Evolutionary conservation across 768 basidiomycete genomes (phyloP).

Genomic region (Leccinellum rugosiceps): DNA sequence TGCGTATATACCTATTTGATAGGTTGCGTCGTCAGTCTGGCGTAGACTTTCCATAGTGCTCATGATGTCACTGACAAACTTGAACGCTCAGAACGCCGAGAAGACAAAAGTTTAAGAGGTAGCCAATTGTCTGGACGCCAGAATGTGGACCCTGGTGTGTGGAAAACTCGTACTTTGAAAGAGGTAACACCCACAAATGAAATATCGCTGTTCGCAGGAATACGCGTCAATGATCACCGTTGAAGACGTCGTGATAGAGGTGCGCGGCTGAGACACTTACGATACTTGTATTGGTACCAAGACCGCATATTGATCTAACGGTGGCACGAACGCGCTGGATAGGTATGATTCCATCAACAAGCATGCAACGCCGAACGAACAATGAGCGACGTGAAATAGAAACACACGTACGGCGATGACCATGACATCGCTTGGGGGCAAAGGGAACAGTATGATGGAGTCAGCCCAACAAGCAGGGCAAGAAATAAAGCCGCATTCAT

Average conservation of each 20-base stretch:
- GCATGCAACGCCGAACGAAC: not conserved
- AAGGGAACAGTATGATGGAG: too few relatives aligned
- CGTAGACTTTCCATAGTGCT: not conserved
- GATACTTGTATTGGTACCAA: slow-evolving; percentile 5
- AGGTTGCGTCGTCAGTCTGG: not conserved
- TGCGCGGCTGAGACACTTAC: not conserved
- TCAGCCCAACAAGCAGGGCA: not conserved
- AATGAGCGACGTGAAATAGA: not conserved
- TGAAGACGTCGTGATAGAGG: too few relatives aligned
- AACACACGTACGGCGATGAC: not conserved
- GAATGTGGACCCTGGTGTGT: not conserved
- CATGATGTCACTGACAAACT: slow-evolving; percentile 1
- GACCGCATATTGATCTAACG: not conserved
- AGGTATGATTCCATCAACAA: not conserved
- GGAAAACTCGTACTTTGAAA: not conserved
- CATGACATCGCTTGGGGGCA: not conserved
- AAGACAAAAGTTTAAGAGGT: slow-evolving; percentile 10
- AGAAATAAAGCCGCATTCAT: not conserved
- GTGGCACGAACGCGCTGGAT: not conserved
- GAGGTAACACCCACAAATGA: slow-evolving; percentile 2
- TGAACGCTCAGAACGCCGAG: slow-evolving; percentile 4
- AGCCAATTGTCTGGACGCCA: slow-evolving; percentile 1
- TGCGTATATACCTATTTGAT: slow-evolving; percentile 1
- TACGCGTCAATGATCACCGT: not conserved
- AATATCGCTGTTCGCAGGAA: not conserved